Conservation (phyloP, 768 basidiomycete genomes). For the Saitozyma sp. region DNA sequence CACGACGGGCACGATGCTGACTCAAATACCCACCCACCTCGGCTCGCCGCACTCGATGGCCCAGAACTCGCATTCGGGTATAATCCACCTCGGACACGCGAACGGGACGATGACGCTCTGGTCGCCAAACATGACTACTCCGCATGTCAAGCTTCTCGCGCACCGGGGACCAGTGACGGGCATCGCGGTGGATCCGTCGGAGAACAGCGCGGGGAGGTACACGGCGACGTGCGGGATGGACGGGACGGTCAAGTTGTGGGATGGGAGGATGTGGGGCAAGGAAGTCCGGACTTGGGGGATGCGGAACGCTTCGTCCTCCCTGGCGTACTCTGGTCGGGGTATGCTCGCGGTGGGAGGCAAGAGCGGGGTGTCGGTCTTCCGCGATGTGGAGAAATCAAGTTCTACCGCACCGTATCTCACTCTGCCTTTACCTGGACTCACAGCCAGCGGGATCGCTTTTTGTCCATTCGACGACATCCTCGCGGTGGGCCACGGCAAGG, state of each 20-base stretch:
- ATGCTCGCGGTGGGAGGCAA: constrained; percentile 77
- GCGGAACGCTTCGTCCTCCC: constrained; percentile 59
- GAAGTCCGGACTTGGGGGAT: constrained; percentile 75
- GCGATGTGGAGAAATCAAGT: constrained; percentile 49
- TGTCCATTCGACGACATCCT: constrained; percentile 59
- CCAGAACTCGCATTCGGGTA: constrained; percentile 89
- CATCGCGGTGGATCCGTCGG: constrained; percentile 74
- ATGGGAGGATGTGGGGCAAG: constrained; percentile 92
- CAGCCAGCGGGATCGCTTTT: constrained; percentile 75
- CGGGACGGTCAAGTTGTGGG: constrained; percentile 91
- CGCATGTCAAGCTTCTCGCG: constrained; percentile 86
- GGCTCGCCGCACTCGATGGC: constrained; percentile 81
- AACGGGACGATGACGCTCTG: constrained; percentile 91
- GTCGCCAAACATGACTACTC: constrained; percentile 91
- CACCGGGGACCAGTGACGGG: constrained; percentile 84
- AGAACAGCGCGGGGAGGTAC: constrained; percentile 73
- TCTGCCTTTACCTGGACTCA: constrained; percentile 76
- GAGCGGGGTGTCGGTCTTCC: constrained; percentile 82
- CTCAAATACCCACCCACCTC: constrained; percentile 84
- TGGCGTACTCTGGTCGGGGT: constrained; percentile 86
- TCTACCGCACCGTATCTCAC: constrained; percentile 76
- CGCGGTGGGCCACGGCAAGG: constrained; percentile 56
- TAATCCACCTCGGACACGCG: constrained; percentile 90
- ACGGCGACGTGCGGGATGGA: constrained; percentile 89
- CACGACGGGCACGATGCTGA: constrained; percentile 82